Evolutionary conservation across 495 filamentous ascomycete species (phyloP).

Genomic region (Amorphotheca resinae): DNA sequence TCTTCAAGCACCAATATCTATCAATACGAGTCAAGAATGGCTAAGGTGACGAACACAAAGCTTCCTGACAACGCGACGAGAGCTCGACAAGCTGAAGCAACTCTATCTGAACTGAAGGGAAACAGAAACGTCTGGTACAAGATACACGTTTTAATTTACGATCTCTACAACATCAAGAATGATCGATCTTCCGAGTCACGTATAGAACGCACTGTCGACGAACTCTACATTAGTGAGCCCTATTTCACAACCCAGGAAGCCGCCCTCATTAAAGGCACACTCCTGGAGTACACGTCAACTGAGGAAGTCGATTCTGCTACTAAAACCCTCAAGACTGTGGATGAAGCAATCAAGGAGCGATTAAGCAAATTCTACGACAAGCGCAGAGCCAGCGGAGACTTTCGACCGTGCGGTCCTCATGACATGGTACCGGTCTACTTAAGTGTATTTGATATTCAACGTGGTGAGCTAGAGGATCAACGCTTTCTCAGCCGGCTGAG

Average conservation of each 20-base stretch:
- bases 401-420: constrained; percentile 19
- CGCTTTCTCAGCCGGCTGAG: constrained; percentile 15
- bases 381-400: constrained; percentile 22
- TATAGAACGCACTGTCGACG: constrained; percentile 18
- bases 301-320: constrained; percentile 1
- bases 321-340: constrained; percentile 11
- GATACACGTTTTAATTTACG: constrained; percentile 16
- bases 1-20: too few relatives aligned
- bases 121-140: constrained; percentile 16
- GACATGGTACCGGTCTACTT: constrained; percentile 15
- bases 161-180: constrained; percentile 11
- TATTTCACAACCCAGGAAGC: constrained; percentile 22
- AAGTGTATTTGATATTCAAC: constrained; percentile 14
- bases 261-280: constrained; percentile 12
- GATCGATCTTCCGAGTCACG: constrained; percentile 15
- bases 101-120: constrained; percentile 12
- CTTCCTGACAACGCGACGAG: constrained; percentile 5
- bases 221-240: constrained; percentile 23
- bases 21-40: too few relatives aligned
- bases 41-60: constrained; percentile 8
- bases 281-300: constrained; percentile 5
- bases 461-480: constrained; percentile 12
- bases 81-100: too few relatives aligned
- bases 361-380: constrained; percentile 22
- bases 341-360: constrained; percentile 16